These are phyloP conservation scores for Cordia subcordata DNA, from an alignment of 257 asterid species.

Conservation along the genomic window DNA sequence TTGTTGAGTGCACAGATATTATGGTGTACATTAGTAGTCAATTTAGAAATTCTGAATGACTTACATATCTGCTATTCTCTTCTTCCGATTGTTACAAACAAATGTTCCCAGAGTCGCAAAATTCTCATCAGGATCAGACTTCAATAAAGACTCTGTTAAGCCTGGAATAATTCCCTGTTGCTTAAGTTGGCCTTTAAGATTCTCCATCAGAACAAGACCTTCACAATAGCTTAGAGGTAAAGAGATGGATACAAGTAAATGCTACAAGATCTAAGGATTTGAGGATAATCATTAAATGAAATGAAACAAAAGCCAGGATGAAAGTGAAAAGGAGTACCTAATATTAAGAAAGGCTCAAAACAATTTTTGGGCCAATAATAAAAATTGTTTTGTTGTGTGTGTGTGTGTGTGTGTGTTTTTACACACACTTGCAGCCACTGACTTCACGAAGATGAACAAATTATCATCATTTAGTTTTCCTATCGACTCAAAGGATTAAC, in stretches of 20 bases:
- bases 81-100: constrained; percentile 37
- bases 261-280: background rate
- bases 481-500: no score
- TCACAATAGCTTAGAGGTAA: background rate
- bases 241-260: background rate
- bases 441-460: no score
- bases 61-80: constrained; percentile 45
- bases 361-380: no score
- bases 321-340: no score
- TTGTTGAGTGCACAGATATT: no score
- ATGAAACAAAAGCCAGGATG: no score
- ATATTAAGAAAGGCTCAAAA: no score
- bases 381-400: no score
- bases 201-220: constrained; percentile 47
- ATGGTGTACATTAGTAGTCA: no score
- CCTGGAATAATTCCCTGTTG: constrained; percentile 24
- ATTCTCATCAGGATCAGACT: constrained; percentile 24
- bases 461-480: no score
- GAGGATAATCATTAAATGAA: background rate
- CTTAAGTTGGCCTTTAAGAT: constrained; percentile 39
- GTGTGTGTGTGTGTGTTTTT: no score
- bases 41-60: constrained; percentile 19
- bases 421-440: no score
- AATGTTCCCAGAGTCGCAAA: constrained; percentile 35
- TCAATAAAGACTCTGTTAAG: constrained; percentile 18